Conservation (phyloP, 768 basidiomycete species). For the Chiua virens region DNA sequence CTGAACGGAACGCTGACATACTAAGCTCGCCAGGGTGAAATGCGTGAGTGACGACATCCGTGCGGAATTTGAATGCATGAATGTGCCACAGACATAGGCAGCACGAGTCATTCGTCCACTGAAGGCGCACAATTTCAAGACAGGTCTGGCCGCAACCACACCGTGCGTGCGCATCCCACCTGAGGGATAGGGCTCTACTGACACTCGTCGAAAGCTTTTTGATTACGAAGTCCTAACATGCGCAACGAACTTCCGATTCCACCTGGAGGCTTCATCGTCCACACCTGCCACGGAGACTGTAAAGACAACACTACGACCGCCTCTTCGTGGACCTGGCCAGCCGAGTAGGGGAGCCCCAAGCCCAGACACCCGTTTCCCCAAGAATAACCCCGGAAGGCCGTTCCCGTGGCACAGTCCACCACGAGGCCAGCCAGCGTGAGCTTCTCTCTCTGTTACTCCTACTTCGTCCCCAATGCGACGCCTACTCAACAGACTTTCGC, state of each 20-base stretch:
- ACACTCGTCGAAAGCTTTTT: conserved; percentile 6
- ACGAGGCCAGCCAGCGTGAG: conserved; percentile 9
- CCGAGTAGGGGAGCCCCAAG: not conserved
- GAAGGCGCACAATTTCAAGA: conserved; percentile 18
- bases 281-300: not conserved
- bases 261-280: not conserved
- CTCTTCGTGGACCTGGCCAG: not conserved
- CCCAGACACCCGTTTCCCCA: not conserved
- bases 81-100: conserved; percentile 14
- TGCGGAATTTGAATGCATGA: not conserved
- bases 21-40: conserved; percentile 14
- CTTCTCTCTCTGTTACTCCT: not conserved
- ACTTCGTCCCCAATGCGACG: not conserved
- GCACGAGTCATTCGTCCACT: conserved; percentile 5
- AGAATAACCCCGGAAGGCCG: not conserved
- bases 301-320: not conserved
- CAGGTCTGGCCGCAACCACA: conserved; percentile 3
- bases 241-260: conserved; percentile 18
- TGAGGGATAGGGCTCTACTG: not conserved
- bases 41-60: conserved; percentile 5
- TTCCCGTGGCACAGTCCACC: conserved; percentile 6
- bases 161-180: conserved; percentile 6
- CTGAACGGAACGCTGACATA: conserved; percentile 1
- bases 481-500: not conserved
- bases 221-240: conserved; percentile 26